Evolutionary conservation across 106 monocot species (phyloP), one percentile per base, ranked within the genome.

Genomic region (Allium cepa): DNA sequence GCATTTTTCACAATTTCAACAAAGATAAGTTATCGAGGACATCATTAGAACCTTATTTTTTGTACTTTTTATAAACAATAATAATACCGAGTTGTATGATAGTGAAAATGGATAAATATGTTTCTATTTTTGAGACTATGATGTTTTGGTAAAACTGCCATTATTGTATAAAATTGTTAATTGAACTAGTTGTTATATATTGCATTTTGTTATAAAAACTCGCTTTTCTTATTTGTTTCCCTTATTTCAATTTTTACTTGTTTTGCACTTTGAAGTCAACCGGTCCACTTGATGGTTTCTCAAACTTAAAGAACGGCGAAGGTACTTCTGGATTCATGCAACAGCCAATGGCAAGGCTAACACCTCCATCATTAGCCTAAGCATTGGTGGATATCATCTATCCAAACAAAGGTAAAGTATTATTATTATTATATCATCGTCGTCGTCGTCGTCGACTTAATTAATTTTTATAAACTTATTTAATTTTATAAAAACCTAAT

Each of bases 351-450:
- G 49, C 66, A 51, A 85, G 85, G 85, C 66, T 76, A 55, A 82
- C 81, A 61, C 53, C 82, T 64, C 62, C 78, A 8, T 69, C 81
- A 15, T 78, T 69, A 26, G 85, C 85, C 4, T 85, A 69, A 85
- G 15, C 11, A 55, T 55, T 3, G 53, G 15, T 15, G 7, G 53
- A 1, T 55, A 55, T 1, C 53, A 55, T 36, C 36, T 4, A 5
- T 36, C 36, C 5, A 2, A 36, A 36, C 36, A 36, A 36, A 36
- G 36, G 36, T 36, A 36, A 4, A 36, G 36, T 36, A 36, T 36
- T 36, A 22, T 22, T 22, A 22, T 0, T 22, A 22, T 22, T 22
- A 22, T 22, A 22, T 22, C 22, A 22, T n/a, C n/a, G n/a, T n/a
- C n/a, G n/a, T n/a, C n/a, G n/a, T n/a, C n/a, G n/a, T n/a, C n/a